These are phyloP conservation scores for Aspergillus sp. DNA, from an alignment of 2,329 filamentous ascomycete genomes.

Conservation along the genomic window DNA sequence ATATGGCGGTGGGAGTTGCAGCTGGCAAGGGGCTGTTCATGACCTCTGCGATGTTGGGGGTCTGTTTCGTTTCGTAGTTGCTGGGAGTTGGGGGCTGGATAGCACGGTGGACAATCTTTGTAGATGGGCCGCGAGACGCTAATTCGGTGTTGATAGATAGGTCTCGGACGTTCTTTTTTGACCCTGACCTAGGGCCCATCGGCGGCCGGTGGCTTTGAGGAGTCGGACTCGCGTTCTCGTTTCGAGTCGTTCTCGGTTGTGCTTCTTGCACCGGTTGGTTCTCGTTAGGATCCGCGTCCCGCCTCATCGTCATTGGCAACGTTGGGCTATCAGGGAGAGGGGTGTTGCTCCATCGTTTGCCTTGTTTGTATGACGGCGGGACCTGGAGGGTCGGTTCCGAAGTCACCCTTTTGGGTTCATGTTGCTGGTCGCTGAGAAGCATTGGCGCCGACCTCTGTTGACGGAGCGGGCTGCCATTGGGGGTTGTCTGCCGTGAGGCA, in stretches of 20 bases:
- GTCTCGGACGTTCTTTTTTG: conserved; percentile 38
- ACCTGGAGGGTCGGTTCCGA: conserved; percentile 5
- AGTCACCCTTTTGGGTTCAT: conserved; percentile 8
- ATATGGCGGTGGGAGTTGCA: conserved; percentile 22
- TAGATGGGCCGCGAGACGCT: conserved; percentile 27
- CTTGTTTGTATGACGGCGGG: conserved; percentile 31
- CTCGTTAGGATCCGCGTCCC: conserved; percentile 7
- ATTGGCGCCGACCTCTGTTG: conserved; percentile 31
- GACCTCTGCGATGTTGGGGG: conserved; percentile 40
- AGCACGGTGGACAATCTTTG: conserved; percentile 34
- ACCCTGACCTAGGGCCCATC: conserved; percentile 16
- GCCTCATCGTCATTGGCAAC: conserved; percentile 21
- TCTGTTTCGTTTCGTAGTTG: conserved; percentile 20
- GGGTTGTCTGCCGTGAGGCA: not conserved
- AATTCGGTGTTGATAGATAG: conserved; percentile 41
- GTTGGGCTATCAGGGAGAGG: conserved; percentile 36
- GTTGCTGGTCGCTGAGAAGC: conserved; percentile 18
- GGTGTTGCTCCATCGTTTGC: conserved; percentile 28
- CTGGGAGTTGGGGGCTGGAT: conserved; percentile 37
- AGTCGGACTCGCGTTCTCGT: conserved; percentile 10
- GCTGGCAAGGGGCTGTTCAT: conserved; percentile 40
- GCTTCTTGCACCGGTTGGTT: conserved; percentile 8
- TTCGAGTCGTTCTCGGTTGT: conserved; percentile 5
- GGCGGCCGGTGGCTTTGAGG: conserved; percentile 13
- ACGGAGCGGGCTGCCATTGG: conserved; percentile 16